Conservation (phyloP, 768 basidiomycete species). For the Lactarius psammicola region DNA sequence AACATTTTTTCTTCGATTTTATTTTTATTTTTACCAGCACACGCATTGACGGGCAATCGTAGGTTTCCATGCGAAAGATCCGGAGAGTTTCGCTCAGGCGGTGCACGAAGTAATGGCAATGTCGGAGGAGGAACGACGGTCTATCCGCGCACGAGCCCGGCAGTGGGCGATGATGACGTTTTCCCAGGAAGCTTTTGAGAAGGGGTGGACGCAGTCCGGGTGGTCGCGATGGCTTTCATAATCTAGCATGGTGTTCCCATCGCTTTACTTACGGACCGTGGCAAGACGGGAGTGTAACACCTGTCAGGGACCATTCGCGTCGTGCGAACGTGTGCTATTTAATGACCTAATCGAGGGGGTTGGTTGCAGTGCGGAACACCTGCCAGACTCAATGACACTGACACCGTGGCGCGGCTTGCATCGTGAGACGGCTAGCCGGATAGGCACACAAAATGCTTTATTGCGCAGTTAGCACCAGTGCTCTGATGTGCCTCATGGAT, state of each 20-base stretch:
- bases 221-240: conserved; percentile 44
- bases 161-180: conserved; percentile 71
- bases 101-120: conserved; percentile 65
- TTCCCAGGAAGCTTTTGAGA: conserved; percentile 73
- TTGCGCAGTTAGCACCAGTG: neutral
- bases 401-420: neutral
- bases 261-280: neutral
- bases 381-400: neutral
- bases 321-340: neutral
- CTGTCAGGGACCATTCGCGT: neutral
- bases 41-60: neutral
- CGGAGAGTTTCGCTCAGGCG: conserved; percentile 62
- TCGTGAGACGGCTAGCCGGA: neutral
- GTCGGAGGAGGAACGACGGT: conserved; percentile 50
- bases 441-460: neutral
- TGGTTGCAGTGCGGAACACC: neutral
- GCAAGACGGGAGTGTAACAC: neutral
- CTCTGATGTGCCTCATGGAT: neutral
- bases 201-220: conserved; percentile 65
- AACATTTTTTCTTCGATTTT: conserved; percentile 20
- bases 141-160: conserved; percentile 67
- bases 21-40: neutral
- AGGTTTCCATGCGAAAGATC: conserved; percentile 79
- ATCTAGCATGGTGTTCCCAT: neutral
- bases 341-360: neutral